Evolutionary conservation across 495 filamentous ascomycete species (phyloP), one percentile per base, ranked within the genome.

Genomic region (Penicillium goetzii): DNA sequence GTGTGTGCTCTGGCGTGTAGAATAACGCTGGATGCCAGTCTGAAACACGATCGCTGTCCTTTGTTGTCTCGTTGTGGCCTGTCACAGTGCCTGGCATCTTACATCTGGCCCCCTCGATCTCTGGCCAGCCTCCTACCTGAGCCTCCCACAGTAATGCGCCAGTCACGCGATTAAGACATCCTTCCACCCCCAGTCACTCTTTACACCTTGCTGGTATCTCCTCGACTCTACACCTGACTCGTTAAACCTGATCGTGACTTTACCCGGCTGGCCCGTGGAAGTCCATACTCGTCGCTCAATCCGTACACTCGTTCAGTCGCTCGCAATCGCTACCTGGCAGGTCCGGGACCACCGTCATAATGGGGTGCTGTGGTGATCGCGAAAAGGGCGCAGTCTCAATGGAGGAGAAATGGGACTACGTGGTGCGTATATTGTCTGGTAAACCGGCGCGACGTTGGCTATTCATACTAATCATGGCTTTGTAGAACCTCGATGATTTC

Each of bases 361-460:
- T 96, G 93, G 82, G 87, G 68, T 94, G 90, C 76, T 80, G 84
- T 67, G 87, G 89, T 52, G 84, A 88, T 68, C 81, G 90, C 65
- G 85, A 90, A 69, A 90, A 89, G 70, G 84, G 83, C 40, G 82
- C 85, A 53, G 85, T 92, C 51, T 76, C 81, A 41, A 82, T 92
- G 58, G 92, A 96, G 75, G 90, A 96, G 79, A 92, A 91, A 82
- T 99, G 95, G 92, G 91, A 93, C 68, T 97, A 92, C 67, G 92
- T 99, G 70, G 93, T 96, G 83, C 62, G 91, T 80, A 58, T 30
- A 47, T 2, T 11, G 19, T 47, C 9, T n/a, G 15, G 21, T 23
- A 17, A 40, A 5, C 12, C 4, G 36, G 10, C 12, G 43, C 43
- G 43, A 47, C 43, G 0, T 3, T 25, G 32, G 21, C 30, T 21